These are phyloP conservation scores for Dendrobium officinale DNA, from an alignment of 106 monocot species.

Conservation along the genomic window DNA sequence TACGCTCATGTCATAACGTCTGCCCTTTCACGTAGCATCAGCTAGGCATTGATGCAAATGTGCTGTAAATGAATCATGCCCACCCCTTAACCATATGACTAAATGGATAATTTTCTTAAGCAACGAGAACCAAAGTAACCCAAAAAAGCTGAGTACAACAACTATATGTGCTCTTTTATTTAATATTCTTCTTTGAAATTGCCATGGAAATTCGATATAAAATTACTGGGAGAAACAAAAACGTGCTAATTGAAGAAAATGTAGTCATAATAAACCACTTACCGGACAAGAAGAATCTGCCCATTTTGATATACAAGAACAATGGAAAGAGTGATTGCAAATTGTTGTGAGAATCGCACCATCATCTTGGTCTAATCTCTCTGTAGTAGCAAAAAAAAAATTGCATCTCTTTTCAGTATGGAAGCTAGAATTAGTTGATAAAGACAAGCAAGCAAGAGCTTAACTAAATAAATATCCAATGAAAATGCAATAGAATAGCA, in stretches of 20 bases:
- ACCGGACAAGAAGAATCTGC: constrained; percentile 99
- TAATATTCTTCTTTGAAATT: background rate
- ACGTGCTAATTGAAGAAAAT: background rate
- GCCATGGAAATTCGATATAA: background rate
- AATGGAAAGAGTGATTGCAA: constrained; percentile 99
- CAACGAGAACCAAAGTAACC: background rate
- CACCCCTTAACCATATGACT: background rate
- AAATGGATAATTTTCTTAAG: background rate
- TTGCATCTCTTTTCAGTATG: background rate
- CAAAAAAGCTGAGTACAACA: background rate
- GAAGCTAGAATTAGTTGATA: background rate
- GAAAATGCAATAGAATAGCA: background rate
- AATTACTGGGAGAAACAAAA: background rate
- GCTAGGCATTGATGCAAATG: background rate
- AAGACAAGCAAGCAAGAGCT: background rate
- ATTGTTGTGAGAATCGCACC: constrained; percentile 92
- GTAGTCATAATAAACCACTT: constrained; percentile 8
- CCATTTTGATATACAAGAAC: constrained; percentile 98
- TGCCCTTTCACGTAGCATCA: background rate
- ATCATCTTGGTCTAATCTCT: constrained; percentile 79
- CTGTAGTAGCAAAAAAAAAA: constrained; percentile 24
- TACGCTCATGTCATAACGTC: background rate
- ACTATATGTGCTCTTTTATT: background rate
- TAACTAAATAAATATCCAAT: background rate
- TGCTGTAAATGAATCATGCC: background rate